Conservation (phyloP, 108 stramenopile genomes). For the Fragilaria crotonensis region DNA sequence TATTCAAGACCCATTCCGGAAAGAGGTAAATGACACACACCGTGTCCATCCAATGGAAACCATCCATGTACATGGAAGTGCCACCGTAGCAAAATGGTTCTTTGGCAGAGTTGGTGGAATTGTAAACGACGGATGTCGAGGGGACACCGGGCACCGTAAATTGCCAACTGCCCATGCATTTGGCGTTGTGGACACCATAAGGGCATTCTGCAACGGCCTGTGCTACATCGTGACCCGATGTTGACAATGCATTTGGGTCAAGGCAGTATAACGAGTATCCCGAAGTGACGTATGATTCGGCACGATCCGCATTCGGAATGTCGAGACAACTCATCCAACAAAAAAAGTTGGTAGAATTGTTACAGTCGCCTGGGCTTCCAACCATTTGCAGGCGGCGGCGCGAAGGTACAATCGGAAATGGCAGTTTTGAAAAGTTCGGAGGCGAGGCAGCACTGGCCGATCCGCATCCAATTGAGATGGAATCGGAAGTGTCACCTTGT, state of each 20-base stretch:
- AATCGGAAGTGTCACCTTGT: neutral
- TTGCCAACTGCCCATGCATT: conserved; percentile 63
- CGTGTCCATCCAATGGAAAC: conserved; percentile 59
- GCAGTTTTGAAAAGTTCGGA: neutral
- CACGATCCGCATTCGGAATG: conserved; percentile 47
- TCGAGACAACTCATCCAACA: conserved; percentile 77
- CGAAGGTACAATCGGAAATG: neutral
- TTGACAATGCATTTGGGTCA: conserved; percentile 44
- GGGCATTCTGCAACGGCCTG: conserved; percentile 48
- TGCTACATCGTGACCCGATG: conserved; percentile 26
- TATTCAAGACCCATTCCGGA: conserved; percentile 48
- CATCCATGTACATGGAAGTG: conserved; percentile 85
- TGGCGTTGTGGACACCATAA: conserved; percentile 35
- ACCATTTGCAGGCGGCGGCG: conserved; percentile 35
- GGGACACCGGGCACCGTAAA: conserved; percentile 23
- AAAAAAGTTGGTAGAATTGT: conserved; percentile 72
- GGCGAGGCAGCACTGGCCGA: neutral
- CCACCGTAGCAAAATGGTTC: conserved; percentile 62
- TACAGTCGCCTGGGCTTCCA: conserved; percentile 45
- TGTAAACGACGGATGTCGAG: conserved; percentile 1
- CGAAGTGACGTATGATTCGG: conserved; percentile 36
- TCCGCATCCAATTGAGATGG: conserved; percentile 40
- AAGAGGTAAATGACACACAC: conserved; percentile 79
- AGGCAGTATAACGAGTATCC: conserved; percentile 72
- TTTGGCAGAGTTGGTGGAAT: neutral